These are phyloP conservation scores for Pinus taeda DNA, from an alignment of 75 land plant species.

Conservation along the genomic window DNA sequence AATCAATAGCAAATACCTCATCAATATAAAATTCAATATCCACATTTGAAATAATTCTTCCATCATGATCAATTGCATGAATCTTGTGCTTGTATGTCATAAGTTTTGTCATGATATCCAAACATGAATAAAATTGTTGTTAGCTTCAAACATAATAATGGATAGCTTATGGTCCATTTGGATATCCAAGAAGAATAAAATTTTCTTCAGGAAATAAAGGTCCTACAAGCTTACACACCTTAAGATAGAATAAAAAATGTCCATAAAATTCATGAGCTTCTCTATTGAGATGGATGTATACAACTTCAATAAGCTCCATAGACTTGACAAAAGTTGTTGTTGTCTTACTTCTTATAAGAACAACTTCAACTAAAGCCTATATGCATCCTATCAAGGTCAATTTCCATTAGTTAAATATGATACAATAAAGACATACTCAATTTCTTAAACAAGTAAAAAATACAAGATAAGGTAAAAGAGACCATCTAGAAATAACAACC, in stretches of 20 bases:
- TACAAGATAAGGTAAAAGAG: background rate
- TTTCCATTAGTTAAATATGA: background rate
- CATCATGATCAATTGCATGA: constrained; percentile 73
- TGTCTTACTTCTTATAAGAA: constrained; percentile 96
- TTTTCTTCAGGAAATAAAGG: background rate
- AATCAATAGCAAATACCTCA: constrained; percentile 40
- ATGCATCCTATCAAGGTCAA: constrained; percentile 73
- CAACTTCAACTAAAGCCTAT: constrained; percentile 92
- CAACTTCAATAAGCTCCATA: constrained; percentile 81
- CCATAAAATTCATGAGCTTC: constrained; percentile 89
- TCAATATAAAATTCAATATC: constrained; percentile 91
- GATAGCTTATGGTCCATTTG: background rate
- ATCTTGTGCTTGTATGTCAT: constrained; percentile 97
- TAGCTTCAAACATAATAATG: background rate
- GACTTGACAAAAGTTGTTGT: constrained; percentile 76
- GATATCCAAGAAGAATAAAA: background rate
- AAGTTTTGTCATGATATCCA: constrained; percentile 70
- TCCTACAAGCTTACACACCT: constrained; percentile 34
- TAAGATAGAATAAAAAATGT: constrained; percentile 85
- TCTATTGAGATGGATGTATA: constrained; percentile 83
- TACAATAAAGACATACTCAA: background rate
- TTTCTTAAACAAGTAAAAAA: background rate
- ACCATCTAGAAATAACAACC: background rate
- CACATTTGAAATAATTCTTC: constrained; percentile 80
- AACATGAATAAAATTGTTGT: background rate